Evolutionary conservation across 1,284 basidiomycete genomes (phyloP).

Genomic region (Meripilus lineatus): DNA sequence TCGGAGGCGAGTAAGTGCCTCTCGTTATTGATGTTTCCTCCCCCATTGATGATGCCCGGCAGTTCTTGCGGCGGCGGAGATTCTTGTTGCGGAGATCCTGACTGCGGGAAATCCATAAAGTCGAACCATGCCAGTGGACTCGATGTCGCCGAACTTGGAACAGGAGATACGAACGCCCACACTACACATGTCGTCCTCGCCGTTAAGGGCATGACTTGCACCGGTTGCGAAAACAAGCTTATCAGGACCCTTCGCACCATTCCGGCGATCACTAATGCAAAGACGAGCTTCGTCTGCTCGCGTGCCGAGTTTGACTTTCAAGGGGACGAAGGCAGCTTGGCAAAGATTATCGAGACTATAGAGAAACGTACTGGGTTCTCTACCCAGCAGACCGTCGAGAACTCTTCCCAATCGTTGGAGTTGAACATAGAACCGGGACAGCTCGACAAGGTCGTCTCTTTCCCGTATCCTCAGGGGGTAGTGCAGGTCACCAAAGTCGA

Average conservation of each 20-base stretch:
- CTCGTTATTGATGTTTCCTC: background rate
- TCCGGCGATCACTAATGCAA: slow-evolving; percentile 21
- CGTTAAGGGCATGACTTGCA: slow-evolving; percentile 30
- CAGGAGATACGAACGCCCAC: no score
- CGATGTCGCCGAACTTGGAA: background rate
- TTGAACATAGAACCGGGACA: slow-evolving; percentile 13
- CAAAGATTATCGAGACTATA: slow-evolving; percentile 20
- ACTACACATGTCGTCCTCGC: slow-evolving; percentile 23
- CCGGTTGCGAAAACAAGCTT: slow-evolving; percentile 30
- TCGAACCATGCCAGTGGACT: slow-evolving; percentile 7
- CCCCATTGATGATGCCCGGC: slow-evolving; percentile 10
- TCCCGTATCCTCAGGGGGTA: slow-evolving; percentile 18
- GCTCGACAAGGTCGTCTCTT: slow-evolving; percentile 15
- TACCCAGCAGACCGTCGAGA: slow-evolving; percentile 18
- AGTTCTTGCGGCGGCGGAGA: slow-evolving; percentile 19
- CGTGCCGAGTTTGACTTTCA: slow-evolving; percentile 29
- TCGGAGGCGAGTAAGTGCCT: no score
- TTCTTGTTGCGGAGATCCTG: slow-evolving; percentile 10
- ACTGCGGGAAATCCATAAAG: slow-evolving; percentile 7
- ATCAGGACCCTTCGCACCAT: slow-evolving; percentile 20
- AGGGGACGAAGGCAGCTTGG: slow-evolving; percentile 16
- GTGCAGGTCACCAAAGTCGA: slow-evolving; percentile 10
- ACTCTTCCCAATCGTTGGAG: slow-evolving; percentile 17
- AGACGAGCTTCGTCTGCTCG: slow-evolving; percentile 28
- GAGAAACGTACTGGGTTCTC: slow-evolving; percentile 28